phyloP scores from a whole-genome alignment of 306 rosid genomes.

The Coriaria nepalensis region DNA sequence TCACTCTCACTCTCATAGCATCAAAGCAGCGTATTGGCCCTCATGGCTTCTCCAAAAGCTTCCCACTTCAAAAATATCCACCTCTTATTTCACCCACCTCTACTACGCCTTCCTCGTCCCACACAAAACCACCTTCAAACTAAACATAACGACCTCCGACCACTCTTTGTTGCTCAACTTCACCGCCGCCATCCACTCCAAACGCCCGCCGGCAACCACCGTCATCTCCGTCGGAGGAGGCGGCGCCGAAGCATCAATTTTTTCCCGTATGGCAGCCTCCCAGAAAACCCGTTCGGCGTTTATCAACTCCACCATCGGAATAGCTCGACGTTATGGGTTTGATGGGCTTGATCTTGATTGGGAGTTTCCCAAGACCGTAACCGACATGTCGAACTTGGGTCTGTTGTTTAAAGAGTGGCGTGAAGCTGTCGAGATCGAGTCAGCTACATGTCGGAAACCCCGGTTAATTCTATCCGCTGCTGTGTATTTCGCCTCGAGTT shows the following conservation, averaged over 20 bases:
- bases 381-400: constrained; percentile 58
- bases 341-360: constrained; percentile 73
- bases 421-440: constrained; percentile 25
- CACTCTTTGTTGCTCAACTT: constrained; percentile 22
- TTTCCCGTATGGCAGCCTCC: constrained; percentile 37
- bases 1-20: background rate
- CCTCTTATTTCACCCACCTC: constrained; percentile 60
- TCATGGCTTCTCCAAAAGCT: constrained; percentile 26
- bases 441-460: constrained; percentile 10
- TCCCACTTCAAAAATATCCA: constrained; percentile 27
- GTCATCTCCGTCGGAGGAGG: constrained; percentile 70
- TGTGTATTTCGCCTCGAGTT: constrained; percentile 37
- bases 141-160: constrained; percentile 22
- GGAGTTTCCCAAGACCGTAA: constrained; percentile 44
- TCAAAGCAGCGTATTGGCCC: constrained; percentile 75
- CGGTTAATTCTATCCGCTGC: constrained; percentile 48
- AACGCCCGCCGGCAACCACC: constrained; percentile 35
- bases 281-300: constrained; percentile 22
- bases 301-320: constrained; percentile 47
- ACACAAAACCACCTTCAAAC: constrained; percentile 24
- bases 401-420: constrained; percentile 40
- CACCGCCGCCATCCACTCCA: constrained; percentile 24
- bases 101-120: constrained; percentile 54
- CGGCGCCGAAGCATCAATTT: constrained; percentile 24
- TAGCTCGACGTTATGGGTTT: constrained; percentile 48